phyloP scores from a whole-genome alignment of 306 rosid genomes.

The Prunus kanzakura region DNA sequence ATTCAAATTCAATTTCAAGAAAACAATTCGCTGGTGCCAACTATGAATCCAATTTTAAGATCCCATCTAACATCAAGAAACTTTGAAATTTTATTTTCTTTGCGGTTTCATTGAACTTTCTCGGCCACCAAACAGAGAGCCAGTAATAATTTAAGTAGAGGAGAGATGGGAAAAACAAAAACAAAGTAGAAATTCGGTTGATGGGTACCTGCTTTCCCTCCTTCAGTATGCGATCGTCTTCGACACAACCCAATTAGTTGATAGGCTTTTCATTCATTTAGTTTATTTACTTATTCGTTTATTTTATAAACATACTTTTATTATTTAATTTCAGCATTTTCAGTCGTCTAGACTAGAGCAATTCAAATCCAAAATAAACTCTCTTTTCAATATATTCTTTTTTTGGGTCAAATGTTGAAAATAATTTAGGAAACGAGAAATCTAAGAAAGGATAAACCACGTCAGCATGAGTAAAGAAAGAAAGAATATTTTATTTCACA shows the following conservation, averaged over 20 bases:
- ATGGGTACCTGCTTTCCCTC: neutral
- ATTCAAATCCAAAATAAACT: too few relatives aligned
- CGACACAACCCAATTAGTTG: neutral
- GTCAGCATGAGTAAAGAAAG: too few relatives aligned
- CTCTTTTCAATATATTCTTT: too few relatives aligned
- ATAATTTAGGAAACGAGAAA: too few relatives aligned
- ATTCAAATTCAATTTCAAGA: neutral
- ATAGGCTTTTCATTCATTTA: neutral
- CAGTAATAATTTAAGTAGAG: neutral
- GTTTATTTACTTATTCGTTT: too few relatives aligned
- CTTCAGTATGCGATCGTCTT: neutral
- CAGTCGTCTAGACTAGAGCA: too few relatives aligned
- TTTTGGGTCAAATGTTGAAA: too few relatives aligned
- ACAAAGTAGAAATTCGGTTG: neutral
- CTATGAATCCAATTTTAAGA: too few relatives aligned
- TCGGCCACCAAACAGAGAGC: conserved; percentile 6
- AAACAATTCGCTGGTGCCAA: neutral
- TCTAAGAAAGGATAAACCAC: too few relatives aligned
- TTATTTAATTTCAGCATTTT: too few relatives aligned
- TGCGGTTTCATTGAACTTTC: neutral
- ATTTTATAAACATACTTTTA: too few relatives aligned
- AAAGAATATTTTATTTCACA: too few relatives aligned
- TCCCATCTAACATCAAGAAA: neutral
- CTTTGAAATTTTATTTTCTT: neutral
- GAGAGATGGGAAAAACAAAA: neutral